These are phyloP conservation scores for Turnera subulata DNA, from an alignment of 345 rosid genomes.

Conservation along the genomic window DNA sequence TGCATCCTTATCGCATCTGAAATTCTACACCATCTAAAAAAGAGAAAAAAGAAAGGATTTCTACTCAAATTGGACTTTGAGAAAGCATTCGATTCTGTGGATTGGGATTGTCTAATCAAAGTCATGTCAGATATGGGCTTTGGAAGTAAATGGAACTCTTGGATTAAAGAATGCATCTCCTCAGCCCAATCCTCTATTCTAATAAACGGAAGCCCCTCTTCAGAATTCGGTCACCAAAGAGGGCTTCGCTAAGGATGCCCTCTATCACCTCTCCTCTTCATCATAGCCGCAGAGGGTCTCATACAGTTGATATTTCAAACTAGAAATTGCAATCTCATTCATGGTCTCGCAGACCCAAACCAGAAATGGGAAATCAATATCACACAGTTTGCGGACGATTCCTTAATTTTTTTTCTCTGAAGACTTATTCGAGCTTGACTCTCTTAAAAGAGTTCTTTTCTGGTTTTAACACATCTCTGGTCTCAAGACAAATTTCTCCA, in stretches of 20 bases:
- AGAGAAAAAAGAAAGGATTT: not conserved
- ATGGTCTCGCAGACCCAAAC: too few relatives aligned
- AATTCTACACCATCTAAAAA: not conserved
- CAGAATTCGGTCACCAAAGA: not conserved
- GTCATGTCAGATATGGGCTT: not conserved
- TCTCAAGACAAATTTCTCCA: too few relatives aligned
- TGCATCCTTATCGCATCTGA: not conserved
- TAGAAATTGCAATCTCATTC: too few relatives aligned
- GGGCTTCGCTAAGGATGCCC: not conserved
- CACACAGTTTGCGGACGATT: too few relatives aligned
- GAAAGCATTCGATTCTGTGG: not conserved
- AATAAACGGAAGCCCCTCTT: not conserved
- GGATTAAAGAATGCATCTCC: not conserved
- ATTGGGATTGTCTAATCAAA: not conserved
- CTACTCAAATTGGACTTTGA: not conserved
- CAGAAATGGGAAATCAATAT: too few relatives aligned
- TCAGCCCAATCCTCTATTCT: not conserved
- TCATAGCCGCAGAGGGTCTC: not conserved
- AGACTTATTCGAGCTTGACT: too few relatives aligned
- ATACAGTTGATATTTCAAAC: not conserved
- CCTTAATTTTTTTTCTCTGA: too few relatives aligned
- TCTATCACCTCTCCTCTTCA: not conserved
- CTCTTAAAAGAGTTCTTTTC: too few relatives aligned
- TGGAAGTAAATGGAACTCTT: not conserved
- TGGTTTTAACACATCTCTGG: too few relatives aligned